These are phyloP conservation scores for Mikania micrantha DNA, from an alignment of 129 eudicot genomes.

Conservation along the genomic window DNA sequence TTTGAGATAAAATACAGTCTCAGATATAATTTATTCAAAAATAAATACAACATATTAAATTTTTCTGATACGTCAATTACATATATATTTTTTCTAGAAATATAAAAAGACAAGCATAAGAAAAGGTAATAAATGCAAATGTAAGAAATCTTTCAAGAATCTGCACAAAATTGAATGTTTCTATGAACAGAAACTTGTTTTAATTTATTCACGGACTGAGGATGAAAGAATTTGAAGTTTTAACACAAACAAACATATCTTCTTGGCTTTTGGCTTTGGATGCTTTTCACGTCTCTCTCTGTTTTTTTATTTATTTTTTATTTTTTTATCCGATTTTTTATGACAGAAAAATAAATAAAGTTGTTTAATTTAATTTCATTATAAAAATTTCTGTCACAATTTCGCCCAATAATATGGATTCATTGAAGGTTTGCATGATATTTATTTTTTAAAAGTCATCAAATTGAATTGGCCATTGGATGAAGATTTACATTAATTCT, in stretches of 20 bases:
- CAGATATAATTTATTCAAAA: no score
- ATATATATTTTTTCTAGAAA: no score
- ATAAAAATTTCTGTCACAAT: no score
- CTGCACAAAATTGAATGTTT: constrained; percentile 28
- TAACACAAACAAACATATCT: neutral
- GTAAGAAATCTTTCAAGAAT: constrained; percentile 25
- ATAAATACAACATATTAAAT: no score
- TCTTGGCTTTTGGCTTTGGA: neutral
- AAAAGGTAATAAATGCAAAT: constrained; percentile 13
- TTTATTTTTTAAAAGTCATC: no score
- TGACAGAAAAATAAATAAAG: neutral
- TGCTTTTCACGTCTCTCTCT: neutral
- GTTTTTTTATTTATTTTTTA: neutral
- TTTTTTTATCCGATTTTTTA: neutral
- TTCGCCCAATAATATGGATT: no score
- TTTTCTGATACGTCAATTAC: no score
- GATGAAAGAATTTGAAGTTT: constrained; percentile 13
- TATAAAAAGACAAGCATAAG: neutral
- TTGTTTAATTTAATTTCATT: neutral
- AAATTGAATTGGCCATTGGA: no score
- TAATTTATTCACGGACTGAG: constrained; percentile 28
- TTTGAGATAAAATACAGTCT: no score
- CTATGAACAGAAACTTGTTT: constrained; percentile 16
- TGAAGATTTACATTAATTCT: no score
- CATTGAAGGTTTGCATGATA: no score